Conservation (phyloP, 78 protist genomes). For the Dictyostelium capitatum region DNA sequence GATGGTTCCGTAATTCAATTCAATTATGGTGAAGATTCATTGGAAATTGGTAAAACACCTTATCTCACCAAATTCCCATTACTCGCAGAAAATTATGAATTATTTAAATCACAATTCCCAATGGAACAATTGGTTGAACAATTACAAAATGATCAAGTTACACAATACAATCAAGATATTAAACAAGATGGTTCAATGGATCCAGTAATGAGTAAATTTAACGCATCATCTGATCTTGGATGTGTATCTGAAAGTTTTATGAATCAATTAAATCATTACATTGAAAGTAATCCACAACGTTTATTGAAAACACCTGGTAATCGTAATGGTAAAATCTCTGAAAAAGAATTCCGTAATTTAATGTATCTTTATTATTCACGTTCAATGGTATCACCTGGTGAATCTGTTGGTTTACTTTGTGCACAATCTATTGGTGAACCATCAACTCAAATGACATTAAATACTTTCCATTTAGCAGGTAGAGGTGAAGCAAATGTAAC, state of each 20-base stretch:
- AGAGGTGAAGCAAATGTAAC: slow-evolving; percentile 95
- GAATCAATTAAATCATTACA: slow-evolving; percentile 58
- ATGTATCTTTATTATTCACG: slow-evolving; percentile 87
- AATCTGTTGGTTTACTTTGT: slow-evolving; percentile 97
- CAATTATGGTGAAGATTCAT: slow-evolving; percentile 97
- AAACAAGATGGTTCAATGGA: slow-evolving; percentile 42
- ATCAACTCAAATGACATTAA: slow-evolving; percentile 99
- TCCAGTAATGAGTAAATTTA: slow-evolving; percentile 74
- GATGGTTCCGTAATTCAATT: slow-evolving; percentile 98
- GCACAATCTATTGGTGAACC: slow-evolving; percentile 99
- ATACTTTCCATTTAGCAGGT: slow-evolving; percentile 98
- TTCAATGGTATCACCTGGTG: slow-evolving; percentile 92
- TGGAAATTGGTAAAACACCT: slow-evolving; percentile 87
- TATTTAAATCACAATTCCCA: slow-evolving; percentile 35
- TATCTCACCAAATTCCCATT: slow-evolving; percentile 82
- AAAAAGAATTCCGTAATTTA: slow-evolving; percentile 75
- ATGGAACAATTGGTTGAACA: slow-evolving; percentile 19
- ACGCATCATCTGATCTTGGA: slow-evolving; percentile 80
- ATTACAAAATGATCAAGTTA: slow-evolving; percentile 3
- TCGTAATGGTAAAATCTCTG: slow-evolving; percentile 46
- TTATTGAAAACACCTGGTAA: slow-evolving; percentile 34
- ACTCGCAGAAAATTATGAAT: slow-evolving; percentile 80
- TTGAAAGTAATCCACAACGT: slow-evolving; percentile 45
- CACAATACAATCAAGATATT: slow-evolving; percentile 2
- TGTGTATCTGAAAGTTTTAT: slow-evolving; percentile 80